A percentile compares a stretch with the other conserved stretches of the same genome.
These are phyloP conservation scores for Naganishia friedmannii DNA, from an alignment of 768 basidiomycete genomes.

Conservation along the genomic window DNA sequence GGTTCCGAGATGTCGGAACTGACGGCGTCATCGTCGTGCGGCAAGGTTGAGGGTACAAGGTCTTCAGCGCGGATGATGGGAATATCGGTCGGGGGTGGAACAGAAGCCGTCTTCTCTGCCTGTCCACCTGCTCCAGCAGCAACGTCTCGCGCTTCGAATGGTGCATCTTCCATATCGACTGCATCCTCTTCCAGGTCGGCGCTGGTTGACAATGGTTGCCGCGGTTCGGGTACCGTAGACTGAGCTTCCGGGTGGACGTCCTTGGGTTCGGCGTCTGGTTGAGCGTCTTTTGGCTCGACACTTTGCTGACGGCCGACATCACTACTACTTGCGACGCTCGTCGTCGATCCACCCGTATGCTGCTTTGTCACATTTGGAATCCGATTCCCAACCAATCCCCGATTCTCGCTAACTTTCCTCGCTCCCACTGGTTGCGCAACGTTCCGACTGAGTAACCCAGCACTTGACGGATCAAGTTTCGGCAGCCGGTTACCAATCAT, in stretches of 20 bases:
- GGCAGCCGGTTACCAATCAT: conserved; percentile 24
- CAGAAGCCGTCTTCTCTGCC: background rate
- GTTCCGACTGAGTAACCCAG: background rate
- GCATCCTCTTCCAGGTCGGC: conserved; percentile 20
- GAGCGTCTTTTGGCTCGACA: background rate
- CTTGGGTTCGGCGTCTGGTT: background rate
- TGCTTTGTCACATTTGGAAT: conserved; percentile 15
- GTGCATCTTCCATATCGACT: background rate
- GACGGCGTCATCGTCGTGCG: conserved; percentile 14
- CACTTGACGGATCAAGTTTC: background rate
- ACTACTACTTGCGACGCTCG: conserved; percentile 6
- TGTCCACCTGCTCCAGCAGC: background rate
- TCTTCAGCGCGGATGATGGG: background rate
- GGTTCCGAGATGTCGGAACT: conserved; percentile 1
- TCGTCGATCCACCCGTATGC: conserved; percentile 15
- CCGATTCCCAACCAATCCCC: conserved; percentile 24
- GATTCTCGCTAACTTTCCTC: conserved; percentile 9
- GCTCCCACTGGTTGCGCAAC: background rate
- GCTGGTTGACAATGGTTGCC: background rate
- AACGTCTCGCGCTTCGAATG: background rate
- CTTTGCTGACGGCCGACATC: background rate
- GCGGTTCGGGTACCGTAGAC: background rate
- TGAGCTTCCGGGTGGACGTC: background rate
- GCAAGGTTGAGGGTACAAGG: conserved; percentile 8
- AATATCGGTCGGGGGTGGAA: background rate